Conservation (phyloP, 1,139 yeast genomes). For the Hanseniaspora sp. region DNA sequence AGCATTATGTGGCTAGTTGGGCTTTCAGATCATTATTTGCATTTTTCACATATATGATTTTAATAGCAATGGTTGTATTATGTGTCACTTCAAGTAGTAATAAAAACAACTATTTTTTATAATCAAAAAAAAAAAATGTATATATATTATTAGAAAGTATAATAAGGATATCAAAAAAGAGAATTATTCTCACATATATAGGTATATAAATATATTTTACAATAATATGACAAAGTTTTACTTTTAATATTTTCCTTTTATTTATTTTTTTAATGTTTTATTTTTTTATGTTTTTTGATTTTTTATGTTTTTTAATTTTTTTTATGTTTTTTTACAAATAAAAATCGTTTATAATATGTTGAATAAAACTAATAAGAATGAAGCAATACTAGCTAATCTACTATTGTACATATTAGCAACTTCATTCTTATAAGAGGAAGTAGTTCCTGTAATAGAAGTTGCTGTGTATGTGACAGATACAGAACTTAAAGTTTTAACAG, state of each 20-base stretch:
- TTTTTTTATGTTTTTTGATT: neutral
- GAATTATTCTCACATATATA: too few relatives aligned
- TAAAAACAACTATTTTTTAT: neutral
- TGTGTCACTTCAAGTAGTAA: neutral
- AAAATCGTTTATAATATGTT: neutral
- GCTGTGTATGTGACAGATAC: constrained; percentile 16
- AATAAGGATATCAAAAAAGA: neutral
- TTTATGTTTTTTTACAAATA: neutral
- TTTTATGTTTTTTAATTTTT: neutral
- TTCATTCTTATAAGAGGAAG: constrained; percentile 9
- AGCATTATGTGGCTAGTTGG: neutral
- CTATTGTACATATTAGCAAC: constrained; percentile 1
- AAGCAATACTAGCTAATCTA: neutral
- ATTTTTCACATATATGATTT: neutral
- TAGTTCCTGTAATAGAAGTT: constrained; percentile 14
- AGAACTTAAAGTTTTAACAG: neutral
- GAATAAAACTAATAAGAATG: constrained; percentile 7
- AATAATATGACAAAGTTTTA: too few relatives aligned
- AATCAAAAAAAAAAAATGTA: too few relatives aligned
- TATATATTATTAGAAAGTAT: neutral
- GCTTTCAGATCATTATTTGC: neutral
- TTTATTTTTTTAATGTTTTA: neutral
- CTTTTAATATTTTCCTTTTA: too few relatives aligned
- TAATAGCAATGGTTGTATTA: neutral
- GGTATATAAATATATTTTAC: too few relatives aligned